Evolutionary conservation across 179 eudicot species (phyloP), one percentile per base, ranked within the genome.

Genomic region (Camellia oleifera): DNA sequence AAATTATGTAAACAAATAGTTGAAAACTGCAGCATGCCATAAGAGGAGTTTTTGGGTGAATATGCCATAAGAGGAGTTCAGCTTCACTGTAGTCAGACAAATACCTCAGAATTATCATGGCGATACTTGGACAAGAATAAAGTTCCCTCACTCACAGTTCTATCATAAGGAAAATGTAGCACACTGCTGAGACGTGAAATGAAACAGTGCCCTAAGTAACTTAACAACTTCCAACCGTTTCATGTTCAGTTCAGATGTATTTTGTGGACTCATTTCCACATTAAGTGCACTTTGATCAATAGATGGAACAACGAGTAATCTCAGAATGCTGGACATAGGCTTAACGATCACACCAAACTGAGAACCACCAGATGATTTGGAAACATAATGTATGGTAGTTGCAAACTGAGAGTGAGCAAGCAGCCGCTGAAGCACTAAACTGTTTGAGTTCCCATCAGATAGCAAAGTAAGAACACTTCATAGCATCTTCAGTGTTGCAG

Each of bases 381-480:
- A 54, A 46, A 72, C 78, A 75, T 84, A 79, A 64, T 45, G 82
- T 80, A 97, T 65, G 76, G 93, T 83, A 8, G 87, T 60, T 69
- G 89, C 85, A 81, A 97, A 85, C 82, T 94, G 95, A 76, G 98
- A 97, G 79, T 94, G 99, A 78, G 86, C 93, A 72, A 97, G 92
- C 84, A 94, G 87, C 87, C 91, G 78, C 88, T 92, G 92, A 72
- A 97, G 90, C 40, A 92, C 67, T 60, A 84, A 79, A 79, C 45
- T 81, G 60, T 81, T 71, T 40, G 91, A 91, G 79, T 88, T 88
- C 56, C 91, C 88, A 63, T 84, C 83, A 57, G 92, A 82, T 79
- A 88, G 72, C 52, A 83, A 89, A 77, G 82, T 72, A 46, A 97
- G 78, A 81, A 94, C 81, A 80, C 57, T 54, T 78, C 89, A 87